Base-by-base conservation (phyloP, 2,329 filamentous ascomycete genomes). In the Elsinoe necatrix region DNA sequence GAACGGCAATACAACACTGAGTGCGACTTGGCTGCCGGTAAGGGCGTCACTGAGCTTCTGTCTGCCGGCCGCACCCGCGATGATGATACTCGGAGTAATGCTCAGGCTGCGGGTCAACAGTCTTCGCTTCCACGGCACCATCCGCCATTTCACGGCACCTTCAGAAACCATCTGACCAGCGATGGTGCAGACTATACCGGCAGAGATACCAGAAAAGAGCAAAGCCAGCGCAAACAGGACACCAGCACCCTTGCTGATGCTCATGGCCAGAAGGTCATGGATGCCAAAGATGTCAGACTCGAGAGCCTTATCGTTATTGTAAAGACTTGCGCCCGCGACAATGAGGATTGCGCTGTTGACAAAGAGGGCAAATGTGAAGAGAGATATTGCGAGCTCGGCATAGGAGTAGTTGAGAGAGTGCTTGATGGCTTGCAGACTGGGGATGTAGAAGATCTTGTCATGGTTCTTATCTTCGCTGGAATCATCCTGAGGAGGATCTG, bases 131-230 rank as follows among this genome's bases (percentile, higher is more conserved):
- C 89, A 95, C 0, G 89, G 89, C 59, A 77, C 77, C 29, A 91
- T 71, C 4, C 73, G 81, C 86, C 88, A 90, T 47, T 82, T 81
- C 43, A 95, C 69, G 59, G 89, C 87, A 5, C 89, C 89, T 68
- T 95, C 89, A 60, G 83, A 85, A 20, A 95, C 85, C 84, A 95
- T 93, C 69, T 95, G 89, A 0, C 89, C 89, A 0, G 89, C 81
- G 63, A 95, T 93, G 1, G 90, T 95, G 72, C 89, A 95, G 1
- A 95, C 85, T 34, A 95, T 88, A 4, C 89, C 89, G 0, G 89
- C 89, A 0, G 84, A 88, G 11, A 89, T 80, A 7, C 89, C 89
- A 0, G 86, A 91, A 0, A 95, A 80, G 0, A 95, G 78, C 1
- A 95, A 74, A 0, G 89, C 88, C 1, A 95, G 75, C 0, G 88